These are phyloP conservation scores for Populus euphratica DNA, from an alignment of 345 rosid species.

Conservation along the genomic window DNA sequence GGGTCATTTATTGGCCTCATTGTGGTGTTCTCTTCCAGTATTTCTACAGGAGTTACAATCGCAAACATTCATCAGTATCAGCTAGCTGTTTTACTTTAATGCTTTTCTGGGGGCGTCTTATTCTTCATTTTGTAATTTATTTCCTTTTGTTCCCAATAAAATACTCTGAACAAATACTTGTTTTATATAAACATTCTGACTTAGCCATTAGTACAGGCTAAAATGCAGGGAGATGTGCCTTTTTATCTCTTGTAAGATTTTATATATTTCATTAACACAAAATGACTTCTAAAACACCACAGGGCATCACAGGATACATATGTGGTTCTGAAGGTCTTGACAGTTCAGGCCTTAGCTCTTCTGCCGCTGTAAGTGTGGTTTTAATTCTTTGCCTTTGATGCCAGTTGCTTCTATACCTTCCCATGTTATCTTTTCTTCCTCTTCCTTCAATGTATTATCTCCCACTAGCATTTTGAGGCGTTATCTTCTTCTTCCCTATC, in stretches of 20 bases:
- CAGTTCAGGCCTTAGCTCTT: conserved; percentile 96
- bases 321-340: conserved; percentile 87
- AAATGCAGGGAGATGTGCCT: background rate
- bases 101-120: too few species aligned
- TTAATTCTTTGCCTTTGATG: conserved; percentile 3
- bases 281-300: conserved; percentile 27
- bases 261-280: background rate
- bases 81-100: too few species aligned
- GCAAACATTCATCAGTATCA: too few species aligned
- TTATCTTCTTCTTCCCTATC: background rate
- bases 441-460: background rate
- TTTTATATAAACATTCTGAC: background rate
- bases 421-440: background rate
- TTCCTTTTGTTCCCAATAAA: too few species aligned
- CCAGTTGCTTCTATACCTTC: background rate
- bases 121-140: too few species aligned
- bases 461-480: background rate
- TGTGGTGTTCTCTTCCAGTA: too few species aligned
- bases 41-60: too few species aligned
- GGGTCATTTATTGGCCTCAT: too few species aligned
- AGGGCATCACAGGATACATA: conserved; percentile 86
- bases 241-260: background rate
- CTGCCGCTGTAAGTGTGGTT: conserved; percentile 78
- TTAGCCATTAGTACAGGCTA: background rate
- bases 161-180: too few species aligned